phyloP scores from a whole-genome alignment of 2,329 filamentous ascomycete genomes.

The Leptographium procerum region DNA sequence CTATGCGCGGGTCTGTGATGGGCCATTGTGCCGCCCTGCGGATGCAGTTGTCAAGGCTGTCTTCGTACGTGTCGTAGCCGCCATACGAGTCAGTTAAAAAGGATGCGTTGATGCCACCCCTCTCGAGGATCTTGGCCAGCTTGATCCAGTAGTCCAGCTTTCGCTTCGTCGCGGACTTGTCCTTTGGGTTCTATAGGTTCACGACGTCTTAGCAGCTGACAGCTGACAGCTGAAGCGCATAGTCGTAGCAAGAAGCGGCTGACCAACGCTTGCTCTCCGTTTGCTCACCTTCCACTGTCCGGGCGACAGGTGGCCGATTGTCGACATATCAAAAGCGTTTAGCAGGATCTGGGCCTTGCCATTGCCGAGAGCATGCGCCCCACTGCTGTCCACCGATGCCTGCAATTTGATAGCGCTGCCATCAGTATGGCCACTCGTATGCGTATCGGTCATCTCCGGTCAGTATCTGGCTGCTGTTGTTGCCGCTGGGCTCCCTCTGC shows the following conservation, averaged over 20 bases:
- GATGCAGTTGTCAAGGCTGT: constrained; percentile 48
- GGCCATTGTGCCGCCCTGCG: constrained; percentile 53
- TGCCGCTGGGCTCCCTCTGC: background rate
- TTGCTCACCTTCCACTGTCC: constrained; percentile 6
- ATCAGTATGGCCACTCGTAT: background rate
- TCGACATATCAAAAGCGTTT: constrained; percentile 10
- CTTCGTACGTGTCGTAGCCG: constrained; percentile 51
- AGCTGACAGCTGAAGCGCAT: too few species aligned
- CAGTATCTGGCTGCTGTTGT: background rate
- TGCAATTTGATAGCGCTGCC: background rate
- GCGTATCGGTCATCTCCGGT: background rate
- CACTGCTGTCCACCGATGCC: background rate
- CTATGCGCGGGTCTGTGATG: constrained; percentile 51
- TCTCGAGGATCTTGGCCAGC: constrained; percentile 8
- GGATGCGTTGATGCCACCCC: constrained; percentile 7
- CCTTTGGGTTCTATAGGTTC: constrained; percentile 11
- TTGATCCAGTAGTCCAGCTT: constrained; percentile 10
- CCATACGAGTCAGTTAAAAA: constrained; percentile 51
- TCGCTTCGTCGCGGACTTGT: constrained; percentile 5
- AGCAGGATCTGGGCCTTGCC: constrained; percentile 4
- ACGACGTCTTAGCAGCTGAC: background rate
- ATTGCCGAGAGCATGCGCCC: background rate
- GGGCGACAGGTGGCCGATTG: constrained; percentile 4
- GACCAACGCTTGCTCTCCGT: background rate
- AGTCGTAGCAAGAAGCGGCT: background rate